Evolutionary conservation across 768 basidiomycete species (phyloP).

Genomic region (Termitomyces sp.): DNA sequence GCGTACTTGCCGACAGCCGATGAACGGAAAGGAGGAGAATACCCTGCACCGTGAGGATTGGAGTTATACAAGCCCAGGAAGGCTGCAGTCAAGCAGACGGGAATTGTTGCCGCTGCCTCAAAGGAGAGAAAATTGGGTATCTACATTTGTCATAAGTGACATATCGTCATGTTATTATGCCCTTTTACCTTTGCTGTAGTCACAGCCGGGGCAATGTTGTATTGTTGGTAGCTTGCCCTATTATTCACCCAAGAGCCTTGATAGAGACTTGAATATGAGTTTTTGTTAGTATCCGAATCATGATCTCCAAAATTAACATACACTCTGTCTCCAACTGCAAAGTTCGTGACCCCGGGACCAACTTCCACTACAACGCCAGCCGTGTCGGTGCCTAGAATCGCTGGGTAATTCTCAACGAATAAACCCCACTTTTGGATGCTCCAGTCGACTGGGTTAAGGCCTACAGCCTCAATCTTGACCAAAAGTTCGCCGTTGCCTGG

Average conservation of each 20-base stretch:
- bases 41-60: slow-evolving; percentile 10
- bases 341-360: slow-evolving; percentile 28
- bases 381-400: slow-evolving; percentile 30
- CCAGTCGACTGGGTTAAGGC: slow-evolving; percentile 46
- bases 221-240: slow-evolving; percentile 32
- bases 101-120: slow-evolving; percentile 37
- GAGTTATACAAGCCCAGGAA: slow-evolving; percentile 24
- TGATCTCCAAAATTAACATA: slow-evolving; percentile 3
- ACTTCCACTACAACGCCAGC: slow-evolving; percentile 34
- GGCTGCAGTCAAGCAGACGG: slow-evolving; percentile 38
- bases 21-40: slow-evolving; percentile 9
- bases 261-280: slow-evolving; percentile 20
- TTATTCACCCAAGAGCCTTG: slow-evolving; percentile 31
- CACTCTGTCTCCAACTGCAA: slow-evolving; percentile 31
- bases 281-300: slow-evolving; percentile 7
- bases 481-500: slow-evolving; percentile 37
- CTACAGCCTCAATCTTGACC: slow-evolving; percentile 32
- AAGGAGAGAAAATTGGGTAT: slow-evolving; percentile 36
- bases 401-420: slow-evolving; percentile 31
- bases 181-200: slow-evolving; percentile 26
- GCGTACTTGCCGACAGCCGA: slow-evolving; percentile 11
- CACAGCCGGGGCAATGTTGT: slow-evolving; percentile 23
- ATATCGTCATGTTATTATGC: not conserved
- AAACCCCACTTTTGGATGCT: slow-evolving; percentile 21
- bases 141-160: slow-evolving; percentile 9